Evolutionary conservation across 805 yeast genomes (phyloP), one percentile per base, ranked within the genome.

Genomic region (Saccharomycopsis fibuligera): DNA sequence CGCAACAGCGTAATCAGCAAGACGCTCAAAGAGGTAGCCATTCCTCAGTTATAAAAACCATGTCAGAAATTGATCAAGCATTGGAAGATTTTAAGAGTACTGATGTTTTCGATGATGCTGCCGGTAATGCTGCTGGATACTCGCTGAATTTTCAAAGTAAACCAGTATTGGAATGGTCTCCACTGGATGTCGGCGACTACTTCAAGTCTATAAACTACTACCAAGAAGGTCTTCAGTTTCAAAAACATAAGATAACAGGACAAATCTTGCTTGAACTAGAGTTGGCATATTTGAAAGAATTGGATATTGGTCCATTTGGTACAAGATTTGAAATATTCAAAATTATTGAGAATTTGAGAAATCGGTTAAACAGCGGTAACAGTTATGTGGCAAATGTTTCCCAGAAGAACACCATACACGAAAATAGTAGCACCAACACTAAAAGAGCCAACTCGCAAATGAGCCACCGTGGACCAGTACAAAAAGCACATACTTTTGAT

Each of bases 281-380:
- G 59, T 72, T 91, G 53, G 75, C 87, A 1, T 86, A 86, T 59
- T 73, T 93, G 59, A 93, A 91, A 62, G 99, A 93, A 64, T 70
- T 93, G 50, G 99, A 90, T 49, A 91, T 93, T 45, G 74, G 79
- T 43, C 86, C 96, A 3, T 93, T 93, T 68, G 99, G 99, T 24
- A 90, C 96, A 0, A 75, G 99, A 55, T 93, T 89, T 65, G 96
- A 90, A 63, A 78, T 93, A 41, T 82, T 79, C 65, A 89, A 88
- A 61, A 96, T 87, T 62, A 91, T 93, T 58, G 95, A 87, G 62
- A 76, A 79, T 33, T 68, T 84, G 57, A 61, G 66, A 54, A 63
- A 63, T 38, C 42, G 59, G 10, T 31, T 47, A 3, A 38, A 35
- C n/a, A 23, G 24, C 14, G 48, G 43, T 27, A 12, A 37, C 5